phyloP scores from a whole-genome alignment of 371 early-diverging fungal genomes.

The Mortierella sp. region DNA sequence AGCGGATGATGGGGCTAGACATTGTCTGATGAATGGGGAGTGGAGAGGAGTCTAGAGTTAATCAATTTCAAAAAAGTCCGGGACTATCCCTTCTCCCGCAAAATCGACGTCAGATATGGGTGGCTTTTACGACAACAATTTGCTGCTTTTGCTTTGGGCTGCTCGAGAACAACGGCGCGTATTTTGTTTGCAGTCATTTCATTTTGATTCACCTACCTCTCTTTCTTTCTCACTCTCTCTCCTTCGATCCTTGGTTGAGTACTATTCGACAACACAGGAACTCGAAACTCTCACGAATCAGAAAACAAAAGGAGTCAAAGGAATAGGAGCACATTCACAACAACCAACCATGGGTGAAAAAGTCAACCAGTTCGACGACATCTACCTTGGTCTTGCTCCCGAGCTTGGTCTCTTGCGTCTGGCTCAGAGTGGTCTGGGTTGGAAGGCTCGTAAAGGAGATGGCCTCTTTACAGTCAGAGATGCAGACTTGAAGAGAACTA shows the following conservation, averaged over 20 bases:
- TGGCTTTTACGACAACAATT: not conserved
- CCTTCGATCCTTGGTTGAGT: not conserved
- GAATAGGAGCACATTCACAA: not conserved
- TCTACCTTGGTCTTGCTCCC: constrained; percentile 56
- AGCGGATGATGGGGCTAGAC: constrained; percentile 60
- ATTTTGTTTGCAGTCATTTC: too few relatives aligned
- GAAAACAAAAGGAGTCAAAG: not conserved
- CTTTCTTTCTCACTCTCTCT: not conserved
- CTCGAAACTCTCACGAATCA: not conserved
- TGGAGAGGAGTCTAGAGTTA: not conserved
- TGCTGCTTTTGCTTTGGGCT: not conserved
- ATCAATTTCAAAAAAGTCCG: not conserved
- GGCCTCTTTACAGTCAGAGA: constrained; percentile 75
- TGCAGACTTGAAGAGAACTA: constrained; percentile 75
- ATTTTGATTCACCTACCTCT: not conserved
- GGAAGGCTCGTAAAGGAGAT: constrained; percentile 73
- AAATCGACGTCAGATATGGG: constrained; percentile 1
- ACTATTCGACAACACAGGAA: not conserved
- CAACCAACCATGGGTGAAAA: constrained; percentile 32
- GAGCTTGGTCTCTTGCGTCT: constrained; percentile 78
- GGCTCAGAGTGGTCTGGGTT: constrained; percentile 85
- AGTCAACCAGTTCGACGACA: constrained; percentile 59
- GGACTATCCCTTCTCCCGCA: not conserved
- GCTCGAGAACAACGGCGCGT: not conserved
- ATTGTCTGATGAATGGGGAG: constrained; percentile 13